Conservation (phyloP, 257 asterid genomes). For the Solanum etuberosum region DNA sequence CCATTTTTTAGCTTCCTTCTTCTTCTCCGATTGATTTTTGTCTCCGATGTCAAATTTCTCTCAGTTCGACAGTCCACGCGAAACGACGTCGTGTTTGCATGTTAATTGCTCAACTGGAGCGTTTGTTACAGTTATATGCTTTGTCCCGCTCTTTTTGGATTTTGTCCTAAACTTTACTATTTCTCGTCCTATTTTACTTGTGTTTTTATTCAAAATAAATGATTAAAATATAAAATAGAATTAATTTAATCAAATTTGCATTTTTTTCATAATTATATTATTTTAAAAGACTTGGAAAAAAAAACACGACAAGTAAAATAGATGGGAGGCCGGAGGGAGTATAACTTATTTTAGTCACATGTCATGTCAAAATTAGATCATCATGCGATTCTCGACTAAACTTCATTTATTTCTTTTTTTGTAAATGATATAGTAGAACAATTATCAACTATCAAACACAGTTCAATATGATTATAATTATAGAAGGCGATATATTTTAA, state of each 20-base stretch:
- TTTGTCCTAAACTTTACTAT: background rate
- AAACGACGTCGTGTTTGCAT: background rate
- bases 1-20: conserved; percentile 29
- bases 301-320: no score
- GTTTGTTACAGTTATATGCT: background rate
- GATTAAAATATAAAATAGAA: no score
- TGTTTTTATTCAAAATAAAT: background rate
- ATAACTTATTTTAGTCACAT: background rate
- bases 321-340: background rate
- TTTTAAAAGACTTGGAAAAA: no score
- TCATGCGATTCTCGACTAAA: no score
- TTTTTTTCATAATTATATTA: no score
- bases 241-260: no score
- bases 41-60: background rate
- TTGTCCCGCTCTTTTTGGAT: background rate
- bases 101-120: background rate
- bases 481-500: no score
- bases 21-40: background rate
- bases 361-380: background rate
- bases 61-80: background rate
- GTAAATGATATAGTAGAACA: background rate
- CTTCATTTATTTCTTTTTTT: no score
- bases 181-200: background rate
- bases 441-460: background rate
- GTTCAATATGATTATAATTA: background rate